Conservation (phyloP, 306 rosid species). For the Malus domestica region DNA sequence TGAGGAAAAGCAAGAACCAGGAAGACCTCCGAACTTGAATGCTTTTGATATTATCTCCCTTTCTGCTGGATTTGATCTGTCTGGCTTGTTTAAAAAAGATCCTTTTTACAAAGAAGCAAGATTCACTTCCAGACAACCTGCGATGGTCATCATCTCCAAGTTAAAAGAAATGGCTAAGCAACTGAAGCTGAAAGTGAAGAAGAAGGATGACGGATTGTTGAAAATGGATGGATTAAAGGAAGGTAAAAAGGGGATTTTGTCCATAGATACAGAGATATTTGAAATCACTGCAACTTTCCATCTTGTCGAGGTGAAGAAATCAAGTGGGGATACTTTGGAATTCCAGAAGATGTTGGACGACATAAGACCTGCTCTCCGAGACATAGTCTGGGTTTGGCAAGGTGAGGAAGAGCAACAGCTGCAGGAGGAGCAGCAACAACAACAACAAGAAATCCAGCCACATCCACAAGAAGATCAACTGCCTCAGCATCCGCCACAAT, state of each 20-base stretch:
- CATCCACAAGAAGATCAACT: conserved; percentile 2
- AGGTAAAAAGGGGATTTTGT: conserved; percentile 69
- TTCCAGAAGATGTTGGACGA: conserved; percentile 60
- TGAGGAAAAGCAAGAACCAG: conserved; percentile 34
- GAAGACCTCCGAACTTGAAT: conserved; percentile 50
- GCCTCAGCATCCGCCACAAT: neutral
- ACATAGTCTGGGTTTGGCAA: conserved; percentile 86
- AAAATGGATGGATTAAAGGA: conserved; percentile 46
- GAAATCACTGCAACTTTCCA: conserved; percentile 68
- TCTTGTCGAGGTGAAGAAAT: conserved; percentile 78
- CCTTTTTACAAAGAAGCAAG: conserved; percentile 45
- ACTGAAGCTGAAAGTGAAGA: conserved; percentile 56
- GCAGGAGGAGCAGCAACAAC: conserved; percentile 20
- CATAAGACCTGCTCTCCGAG: conserved; percentile 69
- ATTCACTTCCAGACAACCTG: conserved; percentile 67
- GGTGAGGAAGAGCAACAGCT: conserved; percentile 38
- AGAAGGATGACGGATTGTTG: conserved; percentile 57
- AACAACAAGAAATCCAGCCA: conserved; percentile 25
- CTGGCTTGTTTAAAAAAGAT: conserved; percentile 48
- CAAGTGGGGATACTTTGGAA: conserved; percentile 78
- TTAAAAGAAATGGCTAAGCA: conserved; percentile 62
- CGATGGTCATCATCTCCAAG: conserved; percentile 52
- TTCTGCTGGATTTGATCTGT: conserved; percentile 66
- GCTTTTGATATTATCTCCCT: conserved; percentile 81
- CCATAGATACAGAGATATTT: conserved; percentile 79